Base-by-base conservation (phyloP, 371 early-diverging fungal species). In the Batkoa obscura region DNA sequence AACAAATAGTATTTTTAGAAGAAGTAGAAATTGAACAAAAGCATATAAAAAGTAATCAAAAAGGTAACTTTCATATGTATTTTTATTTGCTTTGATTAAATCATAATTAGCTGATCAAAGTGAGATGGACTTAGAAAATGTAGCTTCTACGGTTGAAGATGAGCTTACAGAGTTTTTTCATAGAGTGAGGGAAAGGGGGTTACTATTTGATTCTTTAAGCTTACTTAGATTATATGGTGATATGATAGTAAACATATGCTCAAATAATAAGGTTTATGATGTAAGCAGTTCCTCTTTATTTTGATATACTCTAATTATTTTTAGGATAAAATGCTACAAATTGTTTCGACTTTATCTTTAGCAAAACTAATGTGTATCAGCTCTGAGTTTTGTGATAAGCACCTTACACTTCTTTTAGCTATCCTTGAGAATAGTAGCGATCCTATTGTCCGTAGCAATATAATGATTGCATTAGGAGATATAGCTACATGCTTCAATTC, bases 351-450 rank as follows among this genome's bases (percentile, higher is more conserved):
- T 2, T 69, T 90, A 3, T 82, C 95, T 0, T 70, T 97, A 23
- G 76, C 84, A 67, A 95, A 95, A 65, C 77, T 95, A 58, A 94
- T 94, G 95, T 95, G 97, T 63, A 80, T 97, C 39, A 88, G 88
- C 45, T 74, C 89, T 15, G 80, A 84, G 23, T 97, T 84, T 55
- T 97, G 96, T 68, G 94, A 94, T 56, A 66, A 76, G 36, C 74
- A 94, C 63, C 75, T 97, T n/a, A 90, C 83, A 50, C 72, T 94
- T 3, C 67, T 97, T 1, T 81, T 97, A 58, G 87, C 87, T 3
- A 84, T 94, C 50, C 68, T 94, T 43, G 88, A 88, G 62, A 82
- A 81, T 48, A 76, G 87, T 0, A 75, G 73, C 35, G 82, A 87
- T 43, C 78, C 90, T 0, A 77, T 76, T 1, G 79, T 86, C 59